phyloP scores from a whole-genome alignment of 192 early-diverging fungal genomes.

The Spizellomyces punctatus region DNA sequence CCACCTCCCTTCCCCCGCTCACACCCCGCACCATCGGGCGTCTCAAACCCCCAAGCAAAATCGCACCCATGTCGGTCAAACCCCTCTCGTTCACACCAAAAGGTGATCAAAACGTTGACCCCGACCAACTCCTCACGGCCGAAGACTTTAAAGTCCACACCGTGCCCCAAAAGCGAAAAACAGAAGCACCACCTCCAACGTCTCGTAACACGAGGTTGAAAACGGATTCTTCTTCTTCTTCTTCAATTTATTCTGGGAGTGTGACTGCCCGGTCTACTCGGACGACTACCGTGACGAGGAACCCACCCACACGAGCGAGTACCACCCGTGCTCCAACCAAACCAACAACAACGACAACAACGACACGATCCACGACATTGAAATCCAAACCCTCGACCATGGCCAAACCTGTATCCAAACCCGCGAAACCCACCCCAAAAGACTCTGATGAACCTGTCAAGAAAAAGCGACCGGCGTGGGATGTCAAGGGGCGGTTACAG shows the following conservation, averaged over 20 bases:
- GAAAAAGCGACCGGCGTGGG: conserved; percentile 73
- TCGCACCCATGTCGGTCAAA: conserved; percentile 26
- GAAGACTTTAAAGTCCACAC: conserved; percentile 35
- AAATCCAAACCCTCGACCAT: conserved; percentile 11
- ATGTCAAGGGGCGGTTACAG: conserved; percentile 76
- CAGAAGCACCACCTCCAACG: conserved; percentile 8
- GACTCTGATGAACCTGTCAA: conserved; percentile 30
- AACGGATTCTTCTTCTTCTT: no score
- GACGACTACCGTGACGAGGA: conserved; percentile 4
- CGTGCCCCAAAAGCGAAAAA: conserved; percentile 34
- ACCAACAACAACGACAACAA: conserved; percentile 9
- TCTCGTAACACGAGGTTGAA: conserved; percentile 18
- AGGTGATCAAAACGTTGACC: background rate
- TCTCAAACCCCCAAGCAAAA: conserved; percentile 26
- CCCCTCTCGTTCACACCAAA: background rate
- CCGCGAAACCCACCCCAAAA: conserved; percentile 12
- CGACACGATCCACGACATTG: conserved; percentile 2
- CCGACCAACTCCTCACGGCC: conserved; percentile 3
- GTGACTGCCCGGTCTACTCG: background rate
- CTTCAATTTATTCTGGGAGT: background rate
- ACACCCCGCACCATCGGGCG: conserved; percentile 7
- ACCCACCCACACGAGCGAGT: conserved; percentile 2
- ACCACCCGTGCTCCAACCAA: conserved; percentile 1
- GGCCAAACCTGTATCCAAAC: background rate
- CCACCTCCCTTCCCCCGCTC: background rate